phyloP scores from a whole-genome alignment of 169 alveolate genomes.

The Plasmodium relictum region DNA sequence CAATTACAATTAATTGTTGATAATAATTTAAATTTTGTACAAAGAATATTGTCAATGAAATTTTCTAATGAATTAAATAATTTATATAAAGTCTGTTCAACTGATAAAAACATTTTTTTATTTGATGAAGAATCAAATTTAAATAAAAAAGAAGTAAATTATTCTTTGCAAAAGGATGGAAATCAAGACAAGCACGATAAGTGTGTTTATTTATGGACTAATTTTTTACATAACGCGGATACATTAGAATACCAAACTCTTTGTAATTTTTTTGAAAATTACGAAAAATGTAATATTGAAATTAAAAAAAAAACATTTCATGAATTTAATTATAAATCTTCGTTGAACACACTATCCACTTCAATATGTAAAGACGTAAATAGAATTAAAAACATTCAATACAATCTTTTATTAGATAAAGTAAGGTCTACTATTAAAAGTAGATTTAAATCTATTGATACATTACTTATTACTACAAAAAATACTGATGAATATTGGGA shows the following conservation, averaged over 20 bases:
- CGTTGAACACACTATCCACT: constrained; percentile 34
- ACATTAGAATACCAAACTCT: constrained; percentile 43
- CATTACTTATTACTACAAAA: constrained; percentile 27
- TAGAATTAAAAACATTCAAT: constrained; percentile 62
- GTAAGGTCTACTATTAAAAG: constrained; percentile 35
- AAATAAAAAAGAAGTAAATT: not conserved
- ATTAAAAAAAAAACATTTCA: constrained; percentile 12
- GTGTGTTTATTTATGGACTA: constrained; percentile 63
- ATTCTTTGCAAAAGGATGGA: not conserved
- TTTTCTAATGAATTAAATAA: constrained; percentile 77
- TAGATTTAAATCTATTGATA: constrained; percentile 61
- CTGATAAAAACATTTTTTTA: constrained; percentile 73
- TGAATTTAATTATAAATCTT: constrained; percentile 71
- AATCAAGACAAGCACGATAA: constrained; percentile 28
- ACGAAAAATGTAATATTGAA: constrained; percentile 55
- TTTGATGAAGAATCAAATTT: constrained; percentile 68
- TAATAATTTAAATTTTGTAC: constrained; percentile 70
- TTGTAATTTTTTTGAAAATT: constrained; percentile 44
- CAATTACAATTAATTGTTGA: constrained; percentile 83
- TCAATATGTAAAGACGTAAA: constrained; percentile 60
- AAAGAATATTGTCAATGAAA: constrained; percentile 72
- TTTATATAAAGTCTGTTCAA: constrained; percentile 75
- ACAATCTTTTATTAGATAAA: constrained; percentile 19
- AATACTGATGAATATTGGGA: constrained; percentile 70
- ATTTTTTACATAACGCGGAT: constrained; percentile 61